Evolutionary conservation across 1,284 basidiomycete species (phyloP).

Genomic region (Leccinum insigne): DNA sequence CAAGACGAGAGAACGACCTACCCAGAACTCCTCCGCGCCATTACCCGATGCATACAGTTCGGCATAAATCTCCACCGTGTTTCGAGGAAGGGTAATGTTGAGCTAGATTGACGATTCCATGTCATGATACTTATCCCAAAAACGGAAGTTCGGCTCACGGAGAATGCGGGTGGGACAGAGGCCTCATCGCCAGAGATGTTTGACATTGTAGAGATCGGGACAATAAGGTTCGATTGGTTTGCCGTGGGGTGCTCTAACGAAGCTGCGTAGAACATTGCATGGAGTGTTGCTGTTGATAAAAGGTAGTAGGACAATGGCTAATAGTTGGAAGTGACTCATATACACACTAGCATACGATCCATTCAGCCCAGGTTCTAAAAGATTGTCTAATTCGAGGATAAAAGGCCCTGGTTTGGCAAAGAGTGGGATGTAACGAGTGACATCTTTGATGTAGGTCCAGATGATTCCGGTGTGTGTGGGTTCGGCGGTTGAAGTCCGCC

Average conservation of each 20-base stretch:
- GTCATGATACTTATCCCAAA: not conserved
- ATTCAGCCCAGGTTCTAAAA: constrained; percentile 54
- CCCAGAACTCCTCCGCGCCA: constrained; percentile 77
- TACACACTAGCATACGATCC: constrained; percentile 68
- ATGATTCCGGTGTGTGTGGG: constrained; percentile 71
- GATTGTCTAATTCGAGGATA: constrained; percentile 72
- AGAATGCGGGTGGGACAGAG: constrained; percentile 71
- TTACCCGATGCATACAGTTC: constrained; percentile 77
- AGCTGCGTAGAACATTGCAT: constrained; percentile 71
- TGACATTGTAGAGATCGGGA: constrained; percentile 65
- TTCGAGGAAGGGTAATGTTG: constrained; percentile 67
- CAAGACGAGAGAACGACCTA: constrained; percentile 29
- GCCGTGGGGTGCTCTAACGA: constrained; percentile 56
- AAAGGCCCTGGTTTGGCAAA: constrained; percentile 67
- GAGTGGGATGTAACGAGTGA: constrained; percentile 68
- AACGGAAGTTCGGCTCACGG: constrained; percentile 43
- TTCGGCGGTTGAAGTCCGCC: constrained; percentile 80
- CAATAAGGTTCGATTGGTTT: constrained; percentile 59
- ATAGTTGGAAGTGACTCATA: constrained; percentile 2
- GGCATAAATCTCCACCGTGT: constrained; percentile 67
- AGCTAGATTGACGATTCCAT: constrained; percentile 40
- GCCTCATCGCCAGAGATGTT: constrained; percentile 66
- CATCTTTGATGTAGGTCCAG: constrained; percentile 79
- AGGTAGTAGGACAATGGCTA: constrained; percentile 4
- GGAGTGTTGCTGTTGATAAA: constrained; percentile 51